These are phyloP conservation scores for Cryoendolithus antarcticus DNA, from an alignment of 2,329 filamentous ascomycete genomes.

Conservation along the genomic window DNA sequence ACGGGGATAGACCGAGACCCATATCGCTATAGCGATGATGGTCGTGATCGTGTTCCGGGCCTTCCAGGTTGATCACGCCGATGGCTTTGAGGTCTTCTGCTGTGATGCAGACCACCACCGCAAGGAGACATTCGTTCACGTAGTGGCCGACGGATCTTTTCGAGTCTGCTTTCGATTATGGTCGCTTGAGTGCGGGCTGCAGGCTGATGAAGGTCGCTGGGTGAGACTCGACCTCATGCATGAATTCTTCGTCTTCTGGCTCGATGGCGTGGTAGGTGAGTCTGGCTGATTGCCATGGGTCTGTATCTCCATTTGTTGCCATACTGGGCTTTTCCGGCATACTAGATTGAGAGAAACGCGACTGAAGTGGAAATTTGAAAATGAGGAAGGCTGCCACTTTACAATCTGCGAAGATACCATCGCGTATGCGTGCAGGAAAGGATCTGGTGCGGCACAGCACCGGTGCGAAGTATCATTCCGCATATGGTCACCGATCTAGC, in stretches of 20 bases:
- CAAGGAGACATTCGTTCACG: conserved; percentile 19
- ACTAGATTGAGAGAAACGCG: no score
- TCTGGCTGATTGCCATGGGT: no score
- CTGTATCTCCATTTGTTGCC: no score
- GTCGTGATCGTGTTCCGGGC: conserved; percentile 6
- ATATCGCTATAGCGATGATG: conserved; percentile 35
- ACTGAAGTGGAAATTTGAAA: no score
- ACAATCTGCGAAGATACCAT: no score
- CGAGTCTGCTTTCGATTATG: conserved; percentile 18
- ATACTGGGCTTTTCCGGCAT: no score
- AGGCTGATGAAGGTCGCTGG: conserved; percentile 8
- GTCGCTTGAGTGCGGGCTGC: conserved; percentile 16
- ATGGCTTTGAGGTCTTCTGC: conserved; percentile 17
- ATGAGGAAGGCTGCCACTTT: no score
- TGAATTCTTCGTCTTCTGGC: conserved; percentile 20
- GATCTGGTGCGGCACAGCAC: no score
- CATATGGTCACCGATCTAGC: no score
- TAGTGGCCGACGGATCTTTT: conserved; percentile 14
- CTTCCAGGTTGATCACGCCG: conserved; percentile 22
- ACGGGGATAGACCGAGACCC: conserved; percentile 25
- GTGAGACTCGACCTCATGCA: conserved; percentile 9
- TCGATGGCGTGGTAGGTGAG: conserved; percentile 30
- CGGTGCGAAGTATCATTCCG: no score
- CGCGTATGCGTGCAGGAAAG: no score
- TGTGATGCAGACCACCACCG: conserved; percentile 29